These are phyloP conservation scores for Lolium perenne DNA, from an alignment of 176 grass and related monocot species.

Conservation along the genomic window DNA sequence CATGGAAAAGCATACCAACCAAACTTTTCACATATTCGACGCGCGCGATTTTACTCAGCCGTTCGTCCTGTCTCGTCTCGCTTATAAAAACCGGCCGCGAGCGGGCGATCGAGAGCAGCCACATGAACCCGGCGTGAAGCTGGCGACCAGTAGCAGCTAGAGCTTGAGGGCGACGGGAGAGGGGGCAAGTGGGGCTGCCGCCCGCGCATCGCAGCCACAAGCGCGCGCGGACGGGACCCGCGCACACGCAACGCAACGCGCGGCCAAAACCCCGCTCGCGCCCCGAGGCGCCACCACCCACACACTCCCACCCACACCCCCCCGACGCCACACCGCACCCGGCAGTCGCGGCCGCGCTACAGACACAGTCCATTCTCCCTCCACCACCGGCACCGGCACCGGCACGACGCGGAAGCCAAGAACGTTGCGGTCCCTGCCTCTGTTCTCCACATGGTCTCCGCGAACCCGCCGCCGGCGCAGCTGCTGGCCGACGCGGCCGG, in stretches of 20 bases:
- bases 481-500: constrained; percentile 20
- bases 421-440: neutral
- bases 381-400: neutral
- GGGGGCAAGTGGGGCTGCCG: constrained; percentile 22
- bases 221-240: neutral
- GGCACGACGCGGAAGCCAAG: neutral
- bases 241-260: neutral
- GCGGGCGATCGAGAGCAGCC: neutral
- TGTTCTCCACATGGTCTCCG: constrained; percentile 44
- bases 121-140: neutral
- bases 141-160: neutral
- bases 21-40: neutral
- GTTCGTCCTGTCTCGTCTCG: too few species aligned
- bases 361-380: neutral
- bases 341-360: constrained; percentile 35
- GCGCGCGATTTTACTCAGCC: neutral
- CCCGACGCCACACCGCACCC: constrained; percentile 30
- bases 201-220: constrained; percentile 58
- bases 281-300: constrained; percentile 46
- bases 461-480: constrained; percentile 26
- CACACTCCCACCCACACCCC: constrained; percentile 38
- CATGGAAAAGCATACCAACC: neutral
- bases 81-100: neutral
- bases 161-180: constrained; percentile 4
- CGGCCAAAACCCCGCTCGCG: constrained; percentile 30